These are phyloP conservation scores for Tribonema minus DNA, from an alignment of 108 stramenopile species.

Conservation along the genomic window DNA sequence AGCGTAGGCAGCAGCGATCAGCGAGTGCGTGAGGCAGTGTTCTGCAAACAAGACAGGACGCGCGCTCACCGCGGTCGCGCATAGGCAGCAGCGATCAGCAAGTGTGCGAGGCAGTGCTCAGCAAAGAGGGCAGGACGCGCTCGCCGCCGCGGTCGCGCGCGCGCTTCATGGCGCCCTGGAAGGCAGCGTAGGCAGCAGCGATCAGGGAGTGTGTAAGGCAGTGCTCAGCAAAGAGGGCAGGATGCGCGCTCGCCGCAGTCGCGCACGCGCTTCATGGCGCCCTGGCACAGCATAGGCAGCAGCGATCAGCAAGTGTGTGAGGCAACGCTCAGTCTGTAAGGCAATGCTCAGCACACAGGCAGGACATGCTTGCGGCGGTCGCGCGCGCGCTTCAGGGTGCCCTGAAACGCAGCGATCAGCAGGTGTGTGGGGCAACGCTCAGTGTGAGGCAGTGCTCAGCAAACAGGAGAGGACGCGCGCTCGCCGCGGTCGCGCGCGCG, in stretches of 20 bases:
- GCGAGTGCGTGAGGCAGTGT: too few relatives aligned
- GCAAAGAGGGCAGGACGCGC: conserved; percentile 94
- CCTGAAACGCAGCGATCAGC: too few relatives aligned
- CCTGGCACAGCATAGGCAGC: conserved; percentile 85
- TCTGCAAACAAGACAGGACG: too few relatives aligned
- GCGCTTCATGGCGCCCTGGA: conserved; percentile 80
- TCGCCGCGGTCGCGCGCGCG: conserved; percentile 52
- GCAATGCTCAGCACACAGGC: conserved; percentile 95
- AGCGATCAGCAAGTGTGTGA: conserved; percentile 90
- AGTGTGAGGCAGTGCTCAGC: too few relatives aligned
- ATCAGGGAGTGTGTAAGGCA: too few relatives aligned
- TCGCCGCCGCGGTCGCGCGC: conserved; percentile 48
- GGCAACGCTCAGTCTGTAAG: conserved; percentile 91
- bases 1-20: too few relatives aligned
- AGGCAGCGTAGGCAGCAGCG: too few relatives aligned
- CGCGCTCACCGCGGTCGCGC: too few relatives aligned
- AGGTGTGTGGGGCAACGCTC: too few relatives aligned
- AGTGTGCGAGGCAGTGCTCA: conserved; percentile 87
- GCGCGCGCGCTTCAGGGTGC: conserved; percentile 72
- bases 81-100: conserved; percentile 88
- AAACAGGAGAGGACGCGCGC: too few relatives aligned
- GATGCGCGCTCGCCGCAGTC: too few relatives aligned
- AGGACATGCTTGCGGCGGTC: conserved; percentile 94
- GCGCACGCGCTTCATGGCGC: conserved; percentile 87
- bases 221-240: too few relatives aligned